These are phyloP conservation scores for Marasmius oreades DNA, from an alignment of 1,284 basidiomycete genomes.

Conservation along the genomic window DNA sequence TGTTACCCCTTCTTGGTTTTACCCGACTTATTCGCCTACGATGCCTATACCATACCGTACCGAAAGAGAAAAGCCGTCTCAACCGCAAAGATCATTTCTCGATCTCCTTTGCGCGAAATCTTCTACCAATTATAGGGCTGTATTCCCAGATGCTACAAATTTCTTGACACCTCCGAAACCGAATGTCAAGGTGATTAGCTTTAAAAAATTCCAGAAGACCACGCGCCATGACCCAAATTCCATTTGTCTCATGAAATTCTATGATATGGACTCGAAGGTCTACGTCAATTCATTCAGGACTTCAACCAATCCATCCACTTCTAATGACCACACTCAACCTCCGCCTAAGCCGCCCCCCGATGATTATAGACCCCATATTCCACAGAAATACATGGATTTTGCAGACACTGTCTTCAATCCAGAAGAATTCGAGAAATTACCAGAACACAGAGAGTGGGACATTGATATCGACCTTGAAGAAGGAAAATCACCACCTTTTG, in stretches of 20 bases:
- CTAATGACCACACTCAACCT: background rate
- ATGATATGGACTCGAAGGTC: background rate
- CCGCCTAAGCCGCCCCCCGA: background rate
- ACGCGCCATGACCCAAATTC: background rate
- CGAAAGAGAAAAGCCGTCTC: no score
- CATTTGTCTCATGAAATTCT: background rate
- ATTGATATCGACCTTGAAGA: constrained; percentile 29
- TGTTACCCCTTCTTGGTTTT: background rate
- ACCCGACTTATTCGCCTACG: background rate
- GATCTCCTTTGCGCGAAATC: no score
- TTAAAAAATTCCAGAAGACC: background rate
- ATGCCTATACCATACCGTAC: background rate
- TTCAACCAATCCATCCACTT: background rate
- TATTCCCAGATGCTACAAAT: background rate
- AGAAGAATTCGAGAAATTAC: constrained; percentile 17
- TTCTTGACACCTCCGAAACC: background rate
- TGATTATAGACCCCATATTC: background rate
- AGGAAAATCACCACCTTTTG: constrained; percentile 27
- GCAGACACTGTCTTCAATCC: constrained; percentile 16
- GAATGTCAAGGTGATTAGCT: background rate
- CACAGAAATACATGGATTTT: background rate
- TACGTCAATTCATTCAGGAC: background rate
- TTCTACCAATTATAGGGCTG: background rate
- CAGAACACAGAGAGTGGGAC: constrained; percentile 21
- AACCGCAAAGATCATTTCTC: no score